These are phyloP conservation scores for Ceratocystis albifundus DNA, from an alignment of 2,329 filamentous ascomycete species.

Conservation along the genomic window DNA sequence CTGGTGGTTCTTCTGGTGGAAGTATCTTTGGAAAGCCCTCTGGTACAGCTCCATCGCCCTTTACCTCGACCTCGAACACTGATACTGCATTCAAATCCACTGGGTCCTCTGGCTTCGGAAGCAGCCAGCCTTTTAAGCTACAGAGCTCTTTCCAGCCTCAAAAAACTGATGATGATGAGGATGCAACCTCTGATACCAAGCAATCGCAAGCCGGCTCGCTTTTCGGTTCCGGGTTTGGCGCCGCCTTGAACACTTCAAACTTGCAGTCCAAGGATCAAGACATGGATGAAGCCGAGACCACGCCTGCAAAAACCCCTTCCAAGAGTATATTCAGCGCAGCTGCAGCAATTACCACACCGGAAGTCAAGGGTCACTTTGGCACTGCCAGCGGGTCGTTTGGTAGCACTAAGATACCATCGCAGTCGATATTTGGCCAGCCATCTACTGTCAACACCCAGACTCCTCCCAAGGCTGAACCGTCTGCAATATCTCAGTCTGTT, in stretches of 20 bases:
- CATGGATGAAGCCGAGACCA: conserved; percentile 36
- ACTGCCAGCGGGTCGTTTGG: conserved; percentile 8
- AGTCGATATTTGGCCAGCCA: neutral
- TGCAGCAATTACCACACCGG: conserved; percentile 12
- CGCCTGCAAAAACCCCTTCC: conserved; percentile 31
- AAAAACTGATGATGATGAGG: conserved; percentile 48
- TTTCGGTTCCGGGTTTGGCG: conserved; percentile 52
- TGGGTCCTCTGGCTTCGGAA: conserved; percentile 32
- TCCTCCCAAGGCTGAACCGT: neutral
- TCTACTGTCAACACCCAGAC: neutral
- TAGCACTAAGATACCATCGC: neutral
- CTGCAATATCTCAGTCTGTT: neutral
- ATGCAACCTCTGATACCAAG: conserved; percentile 33
- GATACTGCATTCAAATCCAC: conserved; percentile 31
- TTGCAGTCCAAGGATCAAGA: conserved; percentile 39
- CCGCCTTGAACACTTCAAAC: conserved; percentile 40
- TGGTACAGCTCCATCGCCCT: conserved; percentile 24
- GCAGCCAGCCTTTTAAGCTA: conserved; percentile 48
- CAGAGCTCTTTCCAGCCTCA: conserved; percentile 57
- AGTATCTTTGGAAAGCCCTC: conserved; percentile 28
- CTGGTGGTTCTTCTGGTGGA: conserved; percentile 24
- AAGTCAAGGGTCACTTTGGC: conserved; percentile 11
- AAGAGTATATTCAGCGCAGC: conserved; percentile 29
- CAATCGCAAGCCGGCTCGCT: conserved; percentile 33
- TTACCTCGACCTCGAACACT: conserved; percentile 24